Base-by-base conservation (phyloP, 345 rosid genomes). In the Cochlearia excelsa region DNA sequence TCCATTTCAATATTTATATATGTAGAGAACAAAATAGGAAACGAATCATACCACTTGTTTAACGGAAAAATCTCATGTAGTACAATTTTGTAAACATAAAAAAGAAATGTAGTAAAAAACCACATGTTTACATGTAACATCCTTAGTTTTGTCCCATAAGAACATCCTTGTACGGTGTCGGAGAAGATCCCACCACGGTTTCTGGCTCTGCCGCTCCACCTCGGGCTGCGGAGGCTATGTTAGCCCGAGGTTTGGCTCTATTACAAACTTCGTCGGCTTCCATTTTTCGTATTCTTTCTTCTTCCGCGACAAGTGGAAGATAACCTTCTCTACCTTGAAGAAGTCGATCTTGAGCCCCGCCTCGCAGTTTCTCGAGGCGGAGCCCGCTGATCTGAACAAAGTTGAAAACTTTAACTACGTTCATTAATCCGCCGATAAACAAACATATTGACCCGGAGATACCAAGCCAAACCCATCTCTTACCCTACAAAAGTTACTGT, bases 331-430 rank as follows among this genome's bases (percentile, higher is more conserved):
- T 79, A 7, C 41, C 80, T 46, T 39, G 68, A 7, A 73, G 41
- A 65, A 86, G 71, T 26, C 65, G 54, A 57, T 80, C 87, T 5
- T 79, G 87, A 2, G 90, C 98, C 62, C 90, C 88, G 51, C 96
- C 93, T 0, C 90, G 60, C 27, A 86, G 67, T 63, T 86, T 92
- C 82, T 88, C 95, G 0, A 88, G 81, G 66, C 84, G 69, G 10
- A 81, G 65, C 5, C 78, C 82, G 9, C 49, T 62, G 4, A 69
- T 56, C 45, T 83, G 90, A 51, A 81, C 84, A 70, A 86, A 80
- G 75, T 83, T 80, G 77, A 88, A 86, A 57, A 92, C 89, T 68
- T 83, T 92, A 3, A 80, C 80, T 2, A 79, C 81, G 26, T 86
- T 88, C 34, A 75, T 66, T 16, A 86, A 51, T 53, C 95, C 96